A percentile compares a stretch with the other conserved stretches of the same genome.
Evolutionary conservation across 345 rosid species (phyloP).

Genomic region (Ceriops decandra): DNA sequence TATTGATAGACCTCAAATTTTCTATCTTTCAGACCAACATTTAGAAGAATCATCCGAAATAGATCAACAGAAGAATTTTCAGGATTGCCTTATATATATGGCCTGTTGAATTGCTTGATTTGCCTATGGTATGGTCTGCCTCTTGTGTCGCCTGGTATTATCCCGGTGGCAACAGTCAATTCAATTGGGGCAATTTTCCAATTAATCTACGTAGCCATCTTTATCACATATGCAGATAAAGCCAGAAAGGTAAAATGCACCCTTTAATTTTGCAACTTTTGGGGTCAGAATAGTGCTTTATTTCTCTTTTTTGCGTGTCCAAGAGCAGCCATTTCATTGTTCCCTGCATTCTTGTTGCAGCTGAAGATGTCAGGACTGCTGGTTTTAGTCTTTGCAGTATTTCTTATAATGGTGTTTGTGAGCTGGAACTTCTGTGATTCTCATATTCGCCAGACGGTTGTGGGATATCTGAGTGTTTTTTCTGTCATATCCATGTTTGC

Average conservation of each 20-base stretch:
- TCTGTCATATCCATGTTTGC: slow-evolving; percentile 55
- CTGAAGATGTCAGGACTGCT: slow-evolving; percentile 42
- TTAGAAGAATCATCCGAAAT: slow-evolving; percentile 47
- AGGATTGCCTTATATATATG: slow-evolving; percentile 45
- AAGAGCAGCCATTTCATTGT: background rate
- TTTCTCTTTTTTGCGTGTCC: background rate
- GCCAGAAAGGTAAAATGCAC: slow-evolving; percentile 27
- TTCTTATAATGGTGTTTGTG: slow-evolving; percentile 25
- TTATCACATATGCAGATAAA: slow-evolving; percentile 38
- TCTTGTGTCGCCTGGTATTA: slow-evolving; percentile 35
- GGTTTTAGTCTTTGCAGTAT: slow-evolving; percentile 24
- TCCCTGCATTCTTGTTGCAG: slow-evolving; percentile 26
- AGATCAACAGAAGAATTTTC: slow-evolving; percentile 51
- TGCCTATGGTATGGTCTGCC: slow-evolving; percentile 60
- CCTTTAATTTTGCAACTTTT: background rate
- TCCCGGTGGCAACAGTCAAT: slow-evolving; percentile 46
- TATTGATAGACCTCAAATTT: slow-evolving; percentile 1
- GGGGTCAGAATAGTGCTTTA: background rate
- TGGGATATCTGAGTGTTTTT: slow-evolving; percentile 49
- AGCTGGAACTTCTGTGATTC: slow-evolving; percentile 32
- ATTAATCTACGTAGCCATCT: slow-evolving; percentile 38
- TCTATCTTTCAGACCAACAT: slow-evolving; percentile 41
- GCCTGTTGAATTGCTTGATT: slow-evolving; percentile 52
- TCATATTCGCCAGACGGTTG: slow-evolving; percentile 27
- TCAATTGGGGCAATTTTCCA: slow-evolving; percentile 49